Evolutionary conservation across 305 asterid genomes (phyloP).

Genomic region (Euphrasia arctica): DNA sequence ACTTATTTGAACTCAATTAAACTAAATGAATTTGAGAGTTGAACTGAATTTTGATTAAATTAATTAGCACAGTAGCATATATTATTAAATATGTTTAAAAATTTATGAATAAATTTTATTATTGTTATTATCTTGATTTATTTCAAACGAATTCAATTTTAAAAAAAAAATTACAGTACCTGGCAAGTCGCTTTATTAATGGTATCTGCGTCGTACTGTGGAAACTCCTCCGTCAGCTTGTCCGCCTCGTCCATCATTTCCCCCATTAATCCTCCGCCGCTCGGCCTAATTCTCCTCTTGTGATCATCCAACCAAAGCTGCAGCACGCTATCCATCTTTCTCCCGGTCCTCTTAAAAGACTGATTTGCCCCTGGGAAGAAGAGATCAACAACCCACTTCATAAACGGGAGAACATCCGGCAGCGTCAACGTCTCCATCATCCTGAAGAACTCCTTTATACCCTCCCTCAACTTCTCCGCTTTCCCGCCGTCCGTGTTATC

Average conservation of each 20-base stretch:
- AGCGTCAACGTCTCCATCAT: constrained; percentile 18
- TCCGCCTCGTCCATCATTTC: constrained; percentile 21
- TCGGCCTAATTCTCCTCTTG: background rate
- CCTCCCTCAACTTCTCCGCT: constrained; percentile 5
- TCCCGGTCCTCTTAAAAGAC: constrained; percentile 24
- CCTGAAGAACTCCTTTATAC: constrained; percentile 17
- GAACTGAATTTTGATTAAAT: no score
- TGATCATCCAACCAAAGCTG: constrained; percentile 32
- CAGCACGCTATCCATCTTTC: constrained; percentile 26
- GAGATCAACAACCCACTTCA: constrained; percentile 26
- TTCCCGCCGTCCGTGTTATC: background rate
- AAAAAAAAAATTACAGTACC: background rate
- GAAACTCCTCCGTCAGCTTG: constrained; percentile 16
- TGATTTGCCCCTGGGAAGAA: constrained; percentile 21
- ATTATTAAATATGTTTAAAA: no score
- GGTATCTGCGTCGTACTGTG: constrained; percentile 26
- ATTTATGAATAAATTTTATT: no score
- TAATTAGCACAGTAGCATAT: no score
- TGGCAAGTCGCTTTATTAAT: constrained; percentile 24
- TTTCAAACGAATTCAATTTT: no score
- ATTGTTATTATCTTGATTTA: no score
- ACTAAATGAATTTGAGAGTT: no score
- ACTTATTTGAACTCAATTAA: no score
- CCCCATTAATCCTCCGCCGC: constrained; percentile 15
- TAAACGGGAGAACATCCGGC: constrained; percentile 27